Evolutionary conservation across 1,284 basidiomycete genomes (phyloP).

Genomic region (Leccinum griseonigrum): DNA sequence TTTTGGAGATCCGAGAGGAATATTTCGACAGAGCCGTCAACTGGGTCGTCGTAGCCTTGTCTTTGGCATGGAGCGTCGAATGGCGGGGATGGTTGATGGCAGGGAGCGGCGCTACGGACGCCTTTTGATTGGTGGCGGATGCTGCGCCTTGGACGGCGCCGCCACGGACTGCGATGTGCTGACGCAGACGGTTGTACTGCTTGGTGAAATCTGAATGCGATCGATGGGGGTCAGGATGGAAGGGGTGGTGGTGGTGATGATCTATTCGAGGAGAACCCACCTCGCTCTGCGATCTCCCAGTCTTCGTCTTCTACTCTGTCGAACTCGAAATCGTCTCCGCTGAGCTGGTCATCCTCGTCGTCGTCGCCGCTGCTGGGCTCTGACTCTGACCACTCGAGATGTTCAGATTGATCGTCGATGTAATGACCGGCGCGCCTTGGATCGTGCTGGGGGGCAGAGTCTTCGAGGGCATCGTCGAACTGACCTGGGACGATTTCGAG

Average conservation of each 20-base stretch:
- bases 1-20: constrained; percentile 63
- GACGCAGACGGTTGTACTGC: constrained; percentile 89
- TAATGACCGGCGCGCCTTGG: constrained; percentile 39
- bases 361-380: constrained; percentile 37
- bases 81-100: constrained; percentile 67
- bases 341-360: constrained; percentile 37
- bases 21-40: constrained; percentile 70
- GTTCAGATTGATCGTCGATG: constrained; percentile 45
- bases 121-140: constrained; percentile 47
- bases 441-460: constrained; percentile 12
- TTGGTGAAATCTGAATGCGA: constrained; percentile 67
- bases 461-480: constrained; percentile 49
- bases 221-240: not conserved
- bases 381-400: constrained; percentile 38
- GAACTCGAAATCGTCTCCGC: constrained; percentile 50
- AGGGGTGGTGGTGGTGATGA: not conserved
- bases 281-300: constrained; percentile 84
- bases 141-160: constrained; percentile 58
- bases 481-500: constrained; percentile 41
- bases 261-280: constrained; percentile 34
- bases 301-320: constrained; percentile 82
- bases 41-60: constrained; percentile 58
- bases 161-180: constrained; percentile 75
- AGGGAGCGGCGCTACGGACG: constrained; percentile 61
- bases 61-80: constrained; percentile 36